Evolutionary conservation across 352 stramenopile species (phyloP).

Genomic region (Paralagenidium karlingii): DNA sequence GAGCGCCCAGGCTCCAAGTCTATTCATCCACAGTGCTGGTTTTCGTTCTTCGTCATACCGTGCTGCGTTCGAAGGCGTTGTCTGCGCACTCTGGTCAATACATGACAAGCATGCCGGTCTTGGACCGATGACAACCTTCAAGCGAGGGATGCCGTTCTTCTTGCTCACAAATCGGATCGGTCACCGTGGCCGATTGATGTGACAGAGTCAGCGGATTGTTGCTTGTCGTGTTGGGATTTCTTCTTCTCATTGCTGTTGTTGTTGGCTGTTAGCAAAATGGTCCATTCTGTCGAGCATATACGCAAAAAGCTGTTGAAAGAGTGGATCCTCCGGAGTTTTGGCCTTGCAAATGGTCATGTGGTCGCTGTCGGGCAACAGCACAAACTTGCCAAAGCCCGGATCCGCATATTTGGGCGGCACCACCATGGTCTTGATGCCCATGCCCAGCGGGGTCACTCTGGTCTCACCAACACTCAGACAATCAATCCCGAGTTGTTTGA

Average conservation of each 20-base stretch:
- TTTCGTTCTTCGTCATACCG: too few species aligned
- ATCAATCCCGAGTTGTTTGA: constrained; percentile 46
- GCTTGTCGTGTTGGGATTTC: too few species aligned
- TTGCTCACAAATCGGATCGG: too few species aligned
- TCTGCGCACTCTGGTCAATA: too few species aligned
- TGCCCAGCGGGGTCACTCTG: constrained; percentile 34
- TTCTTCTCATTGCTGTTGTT: not conserved
- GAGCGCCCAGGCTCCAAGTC: too few species aligned
- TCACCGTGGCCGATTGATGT: too few species aligned
- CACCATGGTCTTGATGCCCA: constrained; percentile 61
- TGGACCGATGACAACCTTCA: too few species aligned
- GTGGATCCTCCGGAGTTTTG: constrained; percentile 36
- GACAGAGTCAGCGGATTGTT: too few species aligned
- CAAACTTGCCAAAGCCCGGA: constrained; percentile 53
- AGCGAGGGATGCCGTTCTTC: too few species aligned
- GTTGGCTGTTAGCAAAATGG: not conserved
- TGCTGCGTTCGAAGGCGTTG: too few species aligned
- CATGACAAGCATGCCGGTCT: too few species aligned
- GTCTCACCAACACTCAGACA: constrained; percentile 64
- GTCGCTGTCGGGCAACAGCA: constrained; percentile 39
- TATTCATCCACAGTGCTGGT: too few species aligned
- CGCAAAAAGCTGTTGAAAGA: constrained; percentile 25
- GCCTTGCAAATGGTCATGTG: constrained; percentile 86
- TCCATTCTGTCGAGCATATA: constrained; percentile 4
- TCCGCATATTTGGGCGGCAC: constrained; percentile 67